Base-by-base conservation (phyloP, 495 filamentous ascomycete genomes). In the Aspergillus funiculosus region DNA sequence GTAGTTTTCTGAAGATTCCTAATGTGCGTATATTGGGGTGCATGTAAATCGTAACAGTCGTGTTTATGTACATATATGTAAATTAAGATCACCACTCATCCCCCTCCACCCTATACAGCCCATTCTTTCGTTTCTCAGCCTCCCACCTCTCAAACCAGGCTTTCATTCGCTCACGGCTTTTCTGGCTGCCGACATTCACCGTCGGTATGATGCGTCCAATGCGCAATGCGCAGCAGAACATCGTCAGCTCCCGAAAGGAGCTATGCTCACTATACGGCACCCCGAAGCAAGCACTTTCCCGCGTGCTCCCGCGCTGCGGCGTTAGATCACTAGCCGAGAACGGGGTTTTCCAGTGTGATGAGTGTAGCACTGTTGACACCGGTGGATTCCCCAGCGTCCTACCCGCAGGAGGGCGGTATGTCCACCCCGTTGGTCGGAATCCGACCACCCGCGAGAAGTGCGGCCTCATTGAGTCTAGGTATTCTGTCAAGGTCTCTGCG, bases 211-310 rank as follows among this genome's bases (percentile, higher is more conserved):
- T 76, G 64, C 80, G 83, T 39, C 89, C 89, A 45, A 97, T 91
- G 37, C 86, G 66, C 63, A 98, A 61, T 41, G 81, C 81, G 67
- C 90, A 92, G 51, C 87, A 82, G 56, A 98, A 97, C 78, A 95
- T 82, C 2, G 87, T 89, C 61, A 98, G 63, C 72, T 98, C 92
- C 15, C 92, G 71, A 58, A 98, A 98, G 31, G 82, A 88, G 61
- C 86, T 91, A 54, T 98, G 92, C 67, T 98, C 92, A 40, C 82
- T 87, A 58, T 98, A 98, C 29, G 92, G 92, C 17, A 97, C 92
- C 9, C 85, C 88, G 51, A 87, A 95, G 55, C 87, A 94, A 46
- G 80, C 81, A 17, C 84, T 82, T 46, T 85, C 80, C 32, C 73
- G 71, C 17, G 84, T 84, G 59, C 81, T 84, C 4, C 92, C 94